These are phyloP conservation scores for Platanus orientalis DNA, from an alignment of 164 flowering plant species.

Conservation along the genomic window DNA sequence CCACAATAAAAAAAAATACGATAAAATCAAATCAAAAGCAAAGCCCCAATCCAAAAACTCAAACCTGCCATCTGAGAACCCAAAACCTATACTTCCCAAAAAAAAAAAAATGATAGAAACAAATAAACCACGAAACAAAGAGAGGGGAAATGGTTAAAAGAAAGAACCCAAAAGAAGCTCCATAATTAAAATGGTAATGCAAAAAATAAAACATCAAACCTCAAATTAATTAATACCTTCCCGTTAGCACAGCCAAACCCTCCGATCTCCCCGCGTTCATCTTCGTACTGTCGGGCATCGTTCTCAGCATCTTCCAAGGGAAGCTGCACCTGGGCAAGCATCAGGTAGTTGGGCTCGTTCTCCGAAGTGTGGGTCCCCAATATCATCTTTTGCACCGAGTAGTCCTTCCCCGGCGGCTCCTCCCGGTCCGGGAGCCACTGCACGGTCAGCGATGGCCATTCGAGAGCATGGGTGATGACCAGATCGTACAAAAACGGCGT, in stretches of 20 bases:
- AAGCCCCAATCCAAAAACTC: no score
- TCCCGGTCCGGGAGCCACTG: slow-evolving; percentile 92
- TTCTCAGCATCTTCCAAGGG: slow-evolving; percentile 90
- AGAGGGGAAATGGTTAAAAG: no score
- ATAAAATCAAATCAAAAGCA: no score
- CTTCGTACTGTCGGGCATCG: slow-evolving; percentile 81
- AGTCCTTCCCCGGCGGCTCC: slow-evolving; percentile 90
- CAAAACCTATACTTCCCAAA: no score
- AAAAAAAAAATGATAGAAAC: no score
- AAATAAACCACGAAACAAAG: not conserved
- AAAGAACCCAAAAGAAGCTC: no score
- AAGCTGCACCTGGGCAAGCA: slow-evolving; percentile 92
- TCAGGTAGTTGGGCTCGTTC: slow-evolving; percentile 93
- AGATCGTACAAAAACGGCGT: slow-evolving; percentile 93
- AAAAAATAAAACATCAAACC: no score
- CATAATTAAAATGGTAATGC: no score
- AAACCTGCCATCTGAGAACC: no score
- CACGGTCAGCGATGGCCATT: slow-evolving; percentile 97
- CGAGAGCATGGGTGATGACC: slow-evolving; percentile 91
- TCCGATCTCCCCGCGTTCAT: slow-evolving; percentile 71
- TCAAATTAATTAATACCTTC: no score
- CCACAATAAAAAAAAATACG: no score
- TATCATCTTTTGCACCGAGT: slow-evolving; percentile 88
- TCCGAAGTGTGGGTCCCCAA: slow-evolving; percentile 92
- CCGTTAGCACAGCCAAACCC: slow-evolving; percentile 88